Evolutionary conservation across 306 rosid genomes (phyloP).

Genomic region (Rubus parviflorus): DNA sequence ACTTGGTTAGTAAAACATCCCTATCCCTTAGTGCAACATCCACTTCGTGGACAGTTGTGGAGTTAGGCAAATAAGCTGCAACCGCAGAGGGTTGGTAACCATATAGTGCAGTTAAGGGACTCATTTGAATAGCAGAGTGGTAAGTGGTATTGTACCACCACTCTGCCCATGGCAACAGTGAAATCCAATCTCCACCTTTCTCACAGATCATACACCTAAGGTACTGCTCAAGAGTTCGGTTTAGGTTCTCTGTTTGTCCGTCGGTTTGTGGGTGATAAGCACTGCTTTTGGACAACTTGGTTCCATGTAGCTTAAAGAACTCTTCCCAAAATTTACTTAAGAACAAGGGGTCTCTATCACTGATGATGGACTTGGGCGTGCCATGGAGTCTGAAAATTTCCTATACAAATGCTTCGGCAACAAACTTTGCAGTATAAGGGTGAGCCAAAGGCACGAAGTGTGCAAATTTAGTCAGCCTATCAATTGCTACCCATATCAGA

Average conservation of each 20-base stretch:
- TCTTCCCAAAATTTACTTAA: neutral
- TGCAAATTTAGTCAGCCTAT: neutral
- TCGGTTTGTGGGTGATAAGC: neutral
- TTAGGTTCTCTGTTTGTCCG: neutral
- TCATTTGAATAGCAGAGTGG: neutral
- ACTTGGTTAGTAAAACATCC: neutral
- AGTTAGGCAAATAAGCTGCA: accelerated
- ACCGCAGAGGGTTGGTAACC: neutral
- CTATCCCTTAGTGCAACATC: neutral
- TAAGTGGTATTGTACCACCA: neutral
- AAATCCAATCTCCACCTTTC: neutral
- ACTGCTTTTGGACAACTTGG: neutral
- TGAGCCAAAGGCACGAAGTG: neutral
- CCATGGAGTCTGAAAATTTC: neutral
- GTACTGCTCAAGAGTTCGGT: neutral
- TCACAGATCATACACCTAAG: neutral
- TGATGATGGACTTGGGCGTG: neutral
- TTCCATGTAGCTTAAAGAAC: neutral
- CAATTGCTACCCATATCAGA: neutral
- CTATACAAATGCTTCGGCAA: neutral
- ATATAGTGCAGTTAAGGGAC: neutral
- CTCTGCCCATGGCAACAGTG: neutral
- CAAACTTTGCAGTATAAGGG: neutral
- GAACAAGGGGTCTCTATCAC: neutral
- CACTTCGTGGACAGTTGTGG: neutral